Evolutionary conservation across 2,329 filamentous ascomycete species (phyloP).

Genomic region (Cadophora sp.): DNA sequence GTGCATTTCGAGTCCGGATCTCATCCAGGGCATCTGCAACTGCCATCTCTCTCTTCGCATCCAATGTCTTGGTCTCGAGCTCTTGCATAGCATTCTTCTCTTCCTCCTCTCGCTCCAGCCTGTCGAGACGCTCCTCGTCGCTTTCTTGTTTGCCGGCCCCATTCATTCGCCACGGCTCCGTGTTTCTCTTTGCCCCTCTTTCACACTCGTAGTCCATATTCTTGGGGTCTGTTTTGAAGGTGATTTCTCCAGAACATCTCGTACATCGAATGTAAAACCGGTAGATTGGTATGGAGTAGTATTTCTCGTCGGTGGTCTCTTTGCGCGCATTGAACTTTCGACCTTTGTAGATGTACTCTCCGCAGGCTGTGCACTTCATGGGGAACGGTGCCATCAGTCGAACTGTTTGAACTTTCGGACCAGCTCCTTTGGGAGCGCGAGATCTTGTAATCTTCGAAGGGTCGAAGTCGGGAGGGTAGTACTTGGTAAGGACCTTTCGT

Average conservation of each 20-base stretch:
- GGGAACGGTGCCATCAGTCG: conserved; percentile 89
- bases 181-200: conserved; percentile 88
- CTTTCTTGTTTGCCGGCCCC: conserved; percentile 71
- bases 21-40: conserved; percentile 96
- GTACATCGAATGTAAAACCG: conserved; percentile 93
- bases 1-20: conserved; percentile 89
- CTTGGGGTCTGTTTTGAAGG: conserved; percentile 93
- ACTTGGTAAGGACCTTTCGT: conserved; percentile 77
- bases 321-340: conserved; percentile 96
- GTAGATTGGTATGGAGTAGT: conserved; percentile 86
- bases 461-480: conserved; percentile 83
- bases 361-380: conserved; percentile 73
- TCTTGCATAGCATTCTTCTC: conserved; percentile 95
- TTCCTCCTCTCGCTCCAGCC: conserved; percentile 79
- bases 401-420: conserved; percentile 84
- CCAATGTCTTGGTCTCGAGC: conserved; percentile 89
- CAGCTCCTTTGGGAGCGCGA: conserved; percentile 72
- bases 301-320: conserved; percentile 89
- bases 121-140: conserved; percentile 84
- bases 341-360: conserved; percentile 90
- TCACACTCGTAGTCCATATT: conserved; percentile 86
- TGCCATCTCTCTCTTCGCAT: conserved; percentile 94
- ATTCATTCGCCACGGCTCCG: conserved; percentile 82
- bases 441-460: conserved; percentile 78
- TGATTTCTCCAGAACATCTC: conserved; percentile 84